These are phyloP conservation scores for Pulveroboletus sp. DNA, from an alignment of 768 basidiomycete genomes.

Conservation along the genomic window DNA sequence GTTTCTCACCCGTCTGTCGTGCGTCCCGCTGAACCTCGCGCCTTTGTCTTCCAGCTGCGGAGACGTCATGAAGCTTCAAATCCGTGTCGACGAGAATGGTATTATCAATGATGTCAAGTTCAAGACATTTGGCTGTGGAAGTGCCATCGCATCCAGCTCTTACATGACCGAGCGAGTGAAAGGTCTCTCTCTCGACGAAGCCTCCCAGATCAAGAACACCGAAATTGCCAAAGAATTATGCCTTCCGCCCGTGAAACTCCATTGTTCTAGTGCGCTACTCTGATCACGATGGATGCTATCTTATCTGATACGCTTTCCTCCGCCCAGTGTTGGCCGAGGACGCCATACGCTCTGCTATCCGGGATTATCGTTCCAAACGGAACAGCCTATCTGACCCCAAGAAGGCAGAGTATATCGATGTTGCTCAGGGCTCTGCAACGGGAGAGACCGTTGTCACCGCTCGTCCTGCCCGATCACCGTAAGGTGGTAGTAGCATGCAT, in stretches of 20 bases:
- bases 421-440: constrained; percentile 51
- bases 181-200: constrained; percentile 89
- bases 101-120: constrained; percentile 99
- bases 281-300: constrained; percentile 4
- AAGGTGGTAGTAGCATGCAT: not conserved
- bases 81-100: constrained; percentile 90
- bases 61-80: constrained; percentile 99
- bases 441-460: constrained; percentile 52
- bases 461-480: constrained; percentile 37
- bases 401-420: constrained; percentile 65
- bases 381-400: constrained; percentile 44
- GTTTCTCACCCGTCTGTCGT: constrained; percentile 29
- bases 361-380: constrained; percentile 90
- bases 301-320: constrained; percentile 22
- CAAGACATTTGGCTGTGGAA: constrained; percentile 99
- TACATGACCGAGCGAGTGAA: constrained; percentile 99
- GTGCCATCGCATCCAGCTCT: constrained; percentile 94
- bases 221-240: constrained; percentile 98
- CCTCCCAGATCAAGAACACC: constrained; percentile 96
- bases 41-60: constrained; percentile 60
- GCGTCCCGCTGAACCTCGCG: constrained; percentile 14
- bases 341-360: constrained; percentile 97
- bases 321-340: constrained; percentile 89
- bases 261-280: constrained; percentile 75
- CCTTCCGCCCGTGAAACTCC: constrained; percentile 92